Conservation (phyloP, 2,329 filamentous ascomycete genomes). For the Ceratocystis albifundus region DNA sequence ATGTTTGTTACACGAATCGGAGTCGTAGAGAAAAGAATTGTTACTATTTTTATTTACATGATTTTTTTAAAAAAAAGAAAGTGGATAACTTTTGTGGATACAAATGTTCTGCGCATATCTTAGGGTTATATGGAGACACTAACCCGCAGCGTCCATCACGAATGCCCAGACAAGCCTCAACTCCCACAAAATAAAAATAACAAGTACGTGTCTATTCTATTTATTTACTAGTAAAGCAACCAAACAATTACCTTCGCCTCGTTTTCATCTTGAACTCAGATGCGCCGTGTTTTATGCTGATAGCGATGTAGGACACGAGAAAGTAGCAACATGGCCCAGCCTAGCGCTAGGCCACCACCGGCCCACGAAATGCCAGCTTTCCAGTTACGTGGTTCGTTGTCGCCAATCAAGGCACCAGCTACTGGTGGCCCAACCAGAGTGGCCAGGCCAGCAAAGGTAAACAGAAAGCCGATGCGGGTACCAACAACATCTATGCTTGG, state of each 20-base stretch:
- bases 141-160: too few relatives aligned
- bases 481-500: constrained; percentile 33
- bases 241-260: neutral
- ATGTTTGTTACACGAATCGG: too few relatives aligned
- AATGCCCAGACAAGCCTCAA: too few relatives aligned
- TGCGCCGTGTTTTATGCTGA: neutral
- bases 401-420: constrained; percentile 32
- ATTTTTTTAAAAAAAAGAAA: too few relatives aligned
- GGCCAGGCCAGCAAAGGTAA: constrained; percentile 37
- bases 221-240: neutral
- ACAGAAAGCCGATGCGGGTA: constrained; percentile 34
- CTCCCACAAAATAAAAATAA: neutral
- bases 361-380: constrained; percentile 29
- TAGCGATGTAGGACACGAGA: constrained; percentile 25
- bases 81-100: too few relatives aligned
- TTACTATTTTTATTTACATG: too few relatives aligned
- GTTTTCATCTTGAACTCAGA: neutral
- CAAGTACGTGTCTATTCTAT: neutral
- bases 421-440: constrained; percentile 36
- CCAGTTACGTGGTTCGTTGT: constrained; percentile 29
- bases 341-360: constrained; percentile 28
- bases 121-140: too few relatives aligned
- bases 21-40: too few relatives aligned
- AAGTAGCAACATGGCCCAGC: constrained; percentile 25
- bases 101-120: too few relatives aligned